Evolutionary conservation across 208 protist species (phyloP).

Genomic region (Trypanosoma avium): DNA sequence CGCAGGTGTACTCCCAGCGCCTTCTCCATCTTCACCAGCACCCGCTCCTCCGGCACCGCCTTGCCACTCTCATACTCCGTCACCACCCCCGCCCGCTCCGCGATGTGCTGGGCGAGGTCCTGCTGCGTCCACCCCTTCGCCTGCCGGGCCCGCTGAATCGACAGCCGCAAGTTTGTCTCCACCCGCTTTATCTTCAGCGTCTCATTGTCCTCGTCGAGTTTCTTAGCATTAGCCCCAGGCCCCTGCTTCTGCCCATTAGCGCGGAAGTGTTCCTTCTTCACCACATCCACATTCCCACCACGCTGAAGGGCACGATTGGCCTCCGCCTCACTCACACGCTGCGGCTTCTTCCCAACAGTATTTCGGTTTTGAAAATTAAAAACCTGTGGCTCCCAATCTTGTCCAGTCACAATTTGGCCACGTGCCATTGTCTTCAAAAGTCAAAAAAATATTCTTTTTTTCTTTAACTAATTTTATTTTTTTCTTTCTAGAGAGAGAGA

Average conservation of each 20-base stretch:
- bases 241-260: conserved; percentile 62
- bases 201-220: conserved; percentile 86
- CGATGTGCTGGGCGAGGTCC: conserved; percentile 82
- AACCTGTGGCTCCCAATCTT: conserved; percentile 90
- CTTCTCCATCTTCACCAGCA: conserved; percentile 94
- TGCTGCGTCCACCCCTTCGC: conserved; percentile 87
- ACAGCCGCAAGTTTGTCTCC: conserved; percentile 69
- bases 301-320: conserved; percentile 74
- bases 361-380: conserved; percentile 71
- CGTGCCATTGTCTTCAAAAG: conserved; percentile 40
- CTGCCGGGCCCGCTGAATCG: conserved; percentile 83
- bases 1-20: conserved; percentile 90
- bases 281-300: conserved; percentile 63
- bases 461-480: neutral
- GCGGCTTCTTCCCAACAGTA: conserved; percentile 29
- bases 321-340: conserved; percentile 61
- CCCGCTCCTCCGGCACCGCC: conserved; percentile 90
- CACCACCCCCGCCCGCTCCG: conserved; percentile 82
- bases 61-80: conserved; percentile 94
- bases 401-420: conserved; percentile 50
- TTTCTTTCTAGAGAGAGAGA: neutral
- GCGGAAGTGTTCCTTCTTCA: conserved; percentile 68
- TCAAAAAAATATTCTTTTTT: neutral
- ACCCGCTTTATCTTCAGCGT: conserved; percentile 86
- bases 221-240: conserved; percentile 82